Base-by-base conservation (phyloP, 2,329 filamentous ascomycete species). In the Cladosporium cucumerinum region DNA sequence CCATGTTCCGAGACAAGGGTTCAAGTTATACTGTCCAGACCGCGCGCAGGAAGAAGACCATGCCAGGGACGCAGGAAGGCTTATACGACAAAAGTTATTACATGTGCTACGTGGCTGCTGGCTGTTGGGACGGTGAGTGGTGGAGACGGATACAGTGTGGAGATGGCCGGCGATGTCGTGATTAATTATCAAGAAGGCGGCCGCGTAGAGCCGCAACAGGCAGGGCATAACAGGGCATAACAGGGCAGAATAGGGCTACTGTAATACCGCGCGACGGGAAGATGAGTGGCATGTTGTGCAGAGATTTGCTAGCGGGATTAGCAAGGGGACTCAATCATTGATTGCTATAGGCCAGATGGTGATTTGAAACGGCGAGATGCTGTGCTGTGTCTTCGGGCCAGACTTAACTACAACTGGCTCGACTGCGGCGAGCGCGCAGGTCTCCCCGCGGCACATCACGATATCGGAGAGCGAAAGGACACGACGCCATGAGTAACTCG, bases 251-350 rank as follows among this genome's bases (percentile, higher is more conserved):
- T 28, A 54, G 28, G n/a, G 51, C 51, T n/a, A n/a, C n/a, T n/a
- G n/a, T 54, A 54, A 21, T 32, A 26, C 23, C 16, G 59, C 48
- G 25, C 14, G 30, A 39, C 59, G 59, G 59, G n/a, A 34, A 14
- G 39, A 21, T 46, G 39, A 46, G 39, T 23, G 39, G 32, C 23
- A 46, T 43, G 49, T 30, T 23, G 32, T 62, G 60, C 60, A 62
- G 60, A 62, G 60, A 62, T 62, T 62, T 55, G 25, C 60, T 55
- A 62, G 60, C 60, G 49, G 48, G 16, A 26, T 12, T 3, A 32
- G 12, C 49, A 25, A 36, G 32, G 14, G 36, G 57, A 39, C 54
- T 57, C 32, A 36, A 39, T n/a, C n/a, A n/a, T n/a, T n/a, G n/a
- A n/a, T n/a, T n/a, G 14, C 2, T 28, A 7, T n/a, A 28, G 26